Evolutionary conservation across 352 stramenopile genomes (phyloP), one percentile per base, ranked within the genome.

Genomic region (Phytopythium vexans): DNA sequence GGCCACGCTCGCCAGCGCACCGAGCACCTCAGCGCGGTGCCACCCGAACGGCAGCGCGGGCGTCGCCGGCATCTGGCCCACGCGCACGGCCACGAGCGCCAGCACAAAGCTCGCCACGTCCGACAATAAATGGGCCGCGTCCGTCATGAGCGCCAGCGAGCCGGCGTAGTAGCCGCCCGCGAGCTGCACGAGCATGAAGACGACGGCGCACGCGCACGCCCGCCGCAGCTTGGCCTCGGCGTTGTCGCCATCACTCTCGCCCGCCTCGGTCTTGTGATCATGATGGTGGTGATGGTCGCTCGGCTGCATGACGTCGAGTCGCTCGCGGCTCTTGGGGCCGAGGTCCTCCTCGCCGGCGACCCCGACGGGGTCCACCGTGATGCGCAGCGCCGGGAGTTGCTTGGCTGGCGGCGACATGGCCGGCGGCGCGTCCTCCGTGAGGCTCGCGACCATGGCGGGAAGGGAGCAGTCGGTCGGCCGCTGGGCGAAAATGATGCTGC

Each of bases 151-250:
- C 9, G 97, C 97, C 12, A 99, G 73, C 54, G 88, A 98, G 53
- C 91, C 92, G 0, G 94, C 84, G 53, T 98, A 75, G 49, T 95
- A 92, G 8, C 97, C 97, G 15, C 96, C 97, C 35, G 97, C 59
- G 11, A 98, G 82, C 76, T 99, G 95, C 14, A 97, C 77, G 34
- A 96, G 69, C 79, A 99, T 97, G 70, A 99, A 99, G 41, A 92
- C 52, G 11, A 90, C 74, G 41, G 91, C 96, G 48, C 95, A 94
- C 10, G 81, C 42, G 40, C 81, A 92, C 12, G 82, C 84, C 32
- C 82, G 64, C 41, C 82, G 77, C 38, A 94, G 67, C 56, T 94
- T 92, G 52, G 72, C 62, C 8, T 54, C 61, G 10, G 74, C 42
- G 15, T 55, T 53, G 21, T 61, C 11, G 6, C 21, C 37, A 37